phyloP scores from a whole-genome alignment of 805 yeast species.

The Hanseniaspora singularis region DNA sequence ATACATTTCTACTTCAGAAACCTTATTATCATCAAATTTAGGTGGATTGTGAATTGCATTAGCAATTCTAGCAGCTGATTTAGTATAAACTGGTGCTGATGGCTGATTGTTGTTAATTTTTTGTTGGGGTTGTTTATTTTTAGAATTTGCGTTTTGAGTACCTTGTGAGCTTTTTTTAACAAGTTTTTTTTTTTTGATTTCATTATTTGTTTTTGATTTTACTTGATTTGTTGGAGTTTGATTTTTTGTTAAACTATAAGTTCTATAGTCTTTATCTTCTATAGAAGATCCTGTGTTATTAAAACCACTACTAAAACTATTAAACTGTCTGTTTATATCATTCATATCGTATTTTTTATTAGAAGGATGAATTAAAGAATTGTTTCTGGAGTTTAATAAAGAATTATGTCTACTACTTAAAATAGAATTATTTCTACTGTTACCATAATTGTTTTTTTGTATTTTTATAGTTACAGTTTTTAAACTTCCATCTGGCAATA shows the following conservation, averaged over 20 bases:
- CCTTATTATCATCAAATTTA: neutral
- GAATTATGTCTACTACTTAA: neutral
- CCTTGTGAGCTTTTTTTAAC: too few species aligned
- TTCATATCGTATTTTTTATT: neutral
- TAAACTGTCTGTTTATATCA: neutral
- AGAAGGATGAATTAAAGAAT: constrained; percentile 4
- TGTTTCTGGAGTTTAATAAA: neutral
- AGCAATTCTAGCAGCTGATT: too few species aligned
- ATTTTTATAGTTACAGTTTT: constrained; percentile 1
- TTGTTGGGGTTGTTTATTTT: too few species aligned
- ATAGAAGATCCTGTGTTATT: neutral
- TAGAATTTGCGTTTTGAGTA: too few species aligned
- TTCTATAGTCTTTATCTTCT: neutral
- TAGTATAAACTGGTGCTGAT: too few species aligned
- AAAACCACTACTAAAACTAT: constrained; percentile 3
- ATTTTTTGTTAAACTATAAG: neutral
- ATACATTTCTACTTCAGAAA: constrained; percentile 43
- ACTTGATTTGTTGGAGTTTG: too few species aligned
- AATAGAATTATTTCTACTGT: constrained; percentile 9
- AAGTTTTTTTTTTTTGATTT: too few species aligned
- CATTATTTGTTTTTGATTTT: too few species aligned
- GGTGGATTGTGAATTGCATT: neutral
- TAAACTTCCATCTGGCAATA: constrained; percentile 17
- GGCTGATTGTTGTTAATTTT: too few species aligned
- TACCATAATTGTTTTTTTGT: constrained; percentile 19